These are phyloP conservation scores for Platismatia glauca DNA, from an alignment of 495 filamentous ascomycete genomes.

Conservation along the genomic window DNA sequence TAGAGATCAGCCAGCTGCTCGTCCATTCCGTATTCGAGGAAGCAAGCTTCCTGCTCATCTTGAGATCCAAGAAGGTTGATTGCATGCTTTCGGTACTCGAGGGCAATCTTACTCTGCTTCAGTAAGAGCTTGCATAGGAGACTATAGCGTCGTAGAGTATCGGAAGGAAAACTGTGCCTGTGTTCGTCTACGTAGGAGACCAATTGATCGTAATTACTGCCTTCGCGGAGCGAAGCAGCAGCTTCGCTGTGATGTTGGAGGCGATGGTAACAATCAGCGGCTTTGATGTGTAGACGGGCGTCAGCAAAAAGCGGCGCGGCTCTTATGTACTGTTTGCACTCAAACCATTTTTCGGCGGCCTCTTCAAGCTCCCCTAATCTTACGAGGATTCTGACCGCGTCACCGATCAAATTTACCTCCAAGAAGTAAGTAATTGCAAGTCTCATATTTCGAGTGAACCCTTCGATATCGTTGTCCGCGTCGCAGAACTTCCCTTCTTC, in stretches of 20 bases:
- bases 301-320: slow-evolving; percentile 23
- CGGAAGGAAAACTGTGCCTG: not conserved
- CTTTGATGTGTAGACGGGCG: slow-evolving; percentile 13
- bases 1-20: slow-evolving; percentile 22
- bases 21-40: slow-evolving; percentile 28
- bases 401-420: not conserved
- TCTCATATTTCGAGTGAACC: not conserved
- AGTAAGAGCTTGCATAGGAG: slow-evolving; percentile 27
- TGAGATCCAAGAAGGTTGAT: slow-evolving; percentile 25
- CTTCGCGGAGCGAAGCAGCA: slow-evolving; percentile 33
- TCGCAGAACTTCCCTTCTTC: not conserved
- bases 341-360: slow-evolving; percentile 1
- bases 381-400: not conserved
- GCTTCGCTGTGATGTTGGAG: slow-evolving; percentile 22
- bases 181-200: slow-evolving; percentile 25
- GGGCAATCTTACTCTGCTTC: slow-evolving; percentile 26
- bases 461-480: not conserved
- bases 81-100: slow-evolving; percentile 13
- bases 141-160: slow-evolving; percentile 5
- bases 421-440: not conserved
- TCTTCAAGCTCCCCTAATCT: not conserved
- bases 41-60: slow-evolving; percentile 23
- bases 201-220: slow-evolving; percentile 21
- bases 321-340: slow-evolving; percentile 10
- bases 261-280: slow-evolving; percentile 19